Base-by-base conservation (phyloP, 306 rosid genomes). In the Trifolium fragiferum region DNA sequence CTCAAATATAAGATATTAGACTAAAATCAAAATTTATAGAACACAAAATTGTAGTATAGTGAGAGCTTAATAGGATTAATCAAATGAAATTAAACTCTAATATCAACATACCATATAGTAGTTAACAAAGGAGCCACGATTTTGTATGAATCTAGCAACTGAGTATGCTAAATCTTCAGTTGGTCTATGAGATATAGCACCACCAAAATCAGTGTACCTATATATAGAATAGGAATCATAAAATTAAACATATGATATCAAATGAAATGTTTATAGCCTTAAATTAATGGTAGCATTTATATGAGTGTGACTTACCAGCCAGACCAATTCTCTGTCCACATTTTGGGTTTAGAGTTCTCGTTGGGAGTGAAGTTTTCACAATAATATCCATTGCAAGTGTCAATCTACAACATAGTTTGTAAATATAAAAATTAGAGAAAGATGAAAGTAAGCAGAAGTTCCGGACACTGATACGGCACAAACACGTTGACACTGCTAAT, bases 291-390 rank as follows among this genome's bases (percentile, higher is more conserved):
- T 55, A 37, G 67, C 76, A 66, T 66, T 46, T 58, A 2, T 47
- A 37, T 38, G 80, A 85, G 21, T 86, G 15, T 32, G 66, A 60
- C 66, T 83, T 70, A 95, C 99, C 99, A 95, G 38, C 99, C 99
- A 70, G 97, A 89, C 99, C 99, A 95, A 62, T 83, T 87, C 84
- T 95, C 99, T 21, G 99, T 95, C 96, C 96, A 92, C 66, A 84
- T 65, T 68, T 80, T 86, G 58, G 98, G 98, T 69, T 90, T 90
- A 89, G 83, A 62, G 35, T 84, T 87, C 66, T 84, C 85, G 78
- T 93, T 93, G 73, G 98, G 97, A 44, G 84, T 77, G 75, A 85
- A 93, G 57, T 89, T 84, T 67, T 90, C 98, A 51, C 98, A 90
- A 81, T 93, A 93, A 63, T 79, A 93, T 23, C 93, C 97, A 82